A percentile compares a stretch with the other conserved stretches of the same genome.
These are phyloP conservation scores for Hyphodiscus hymeniophilus DNA, from an alignment of 495 filamentous ascomycete species.

Conservation along the genomic window DNA sequence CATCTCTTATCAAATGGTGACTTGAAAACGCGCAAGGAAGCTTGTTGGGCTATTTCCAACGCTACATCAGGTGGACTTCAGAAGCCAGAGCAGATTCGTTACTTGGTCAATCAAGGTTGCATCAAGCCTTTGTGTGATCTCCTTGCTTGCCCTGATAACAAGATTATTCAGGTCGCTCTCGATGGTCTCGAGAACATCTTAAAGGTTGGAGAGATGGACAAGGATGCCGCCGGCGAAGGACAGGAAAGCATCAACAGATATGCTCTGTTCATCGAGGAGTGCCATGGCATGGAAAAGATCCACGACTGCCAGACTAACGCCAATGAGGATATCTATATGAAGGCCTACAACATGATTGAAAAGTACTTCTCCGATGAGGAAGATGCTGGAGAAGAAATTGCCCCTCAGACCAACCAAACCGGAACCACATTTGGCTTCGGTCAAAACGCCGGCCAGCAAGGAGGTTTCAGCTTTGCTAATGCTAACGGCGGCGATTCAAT, in stretches of 20 bases:
- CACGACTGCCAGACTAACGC: constrained; percentile 99
- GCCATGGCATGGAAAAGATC: constrained; percentile 99
- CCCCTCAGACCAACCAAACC: constrained; percentile 29
- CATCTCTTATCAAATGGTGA: constrained; percentile 93
- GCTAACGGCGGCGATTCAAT: constrained; percentile 88
- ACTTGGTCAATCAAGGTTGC: constrained; percentile 85
- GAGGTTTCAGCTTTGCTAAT: constrained; percentile 87
- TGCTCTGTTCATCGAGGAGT: constrained; percentile 97
- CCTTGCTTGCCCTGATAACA: constrained; percentile 95
- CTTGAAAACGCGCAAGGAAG: constrained; percentile 99
- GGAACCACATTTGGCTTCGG: constrained; percentile 77
- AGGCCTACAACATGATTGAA: constrained; percentile 99
- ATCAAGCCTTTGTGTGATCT: constrained; percentile 98
- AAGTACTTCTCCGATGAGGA: constrained; percentile 99
- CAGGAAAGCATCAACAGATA: constrained; percentile 88
- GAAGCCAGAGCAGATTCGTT: constrained; percentile 97
- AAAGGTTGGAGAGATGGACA: constrained; percentile 98
- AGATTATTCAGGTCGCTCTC: constrained; percentile 98
- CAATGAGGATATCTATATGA: constrained; percentile 99
- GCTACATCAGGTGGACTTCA: constrained; percentile 96
- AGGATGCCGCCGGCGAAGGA: constrained; percentile 68
- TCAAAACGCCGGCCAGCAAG: constrained; percentile 59
- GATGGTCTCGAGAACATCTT: constrained; percentile 99
- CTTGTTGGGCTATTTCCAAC: constrained; percentile 99
- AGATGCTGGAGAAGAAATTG: constrained; percentile 62